These are phyloP conservation scores for Solanum virginianum DNA, from an alignment of 257 asterid species.

Conservation along the genomic window DNA sequence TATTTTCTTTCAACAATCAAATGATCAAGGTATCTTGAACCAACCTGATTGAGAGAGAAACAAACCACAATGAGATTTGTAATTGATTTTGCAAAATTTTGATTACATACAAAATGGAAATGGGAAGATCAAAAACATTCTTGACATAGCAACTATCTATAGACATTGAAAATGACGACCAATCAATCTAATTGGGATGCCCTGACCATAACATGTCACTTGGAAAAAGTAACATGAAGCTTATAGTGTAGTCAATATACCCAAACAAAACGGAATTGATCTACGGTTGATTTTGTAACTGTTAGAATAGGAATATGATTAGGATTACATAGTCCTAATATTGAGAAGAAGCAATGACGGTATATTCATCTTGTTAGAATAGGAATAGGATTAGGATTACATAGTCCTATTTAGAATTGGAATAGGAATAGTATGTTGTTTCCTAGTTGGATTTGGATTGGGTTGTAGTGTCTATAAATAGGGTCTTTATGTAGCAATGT, in stretches of 20 bases:
- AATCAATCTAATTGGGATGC: slow-evolving; percentile 1
- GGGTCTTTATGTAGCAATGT: too few species aligned
- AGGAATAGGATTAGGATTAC: too few species aligned
- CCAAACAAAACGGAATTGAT: not conserved
- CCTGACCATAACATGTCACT: not conserved
- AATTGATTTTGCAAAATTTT: not conserved
- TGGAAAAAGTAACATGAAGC: not conserved
- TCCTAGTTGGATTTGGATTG: too few species aligned
- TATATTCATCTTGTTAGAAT: too few species aligned
- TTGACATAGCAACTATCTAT: not conserved
- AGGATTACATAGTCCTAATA: too few species aligned
- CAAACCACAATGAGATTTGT: not conserved
- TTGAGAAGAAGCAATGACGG: too few species aligned
- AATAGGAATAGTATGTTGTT: too few species aligned
- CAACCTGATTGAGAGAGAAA: slow-evolving; percentile 44
- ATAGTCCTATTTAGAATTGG: too few species aligned
- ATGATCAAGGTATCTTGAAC: slow-evolving; percentile 90
- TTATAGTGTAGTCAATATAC: not conserved
- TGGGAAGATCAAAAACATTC: not conserved
- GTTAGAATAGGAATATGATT: not conserved
- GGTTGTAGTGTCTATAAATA: too few species aligned
- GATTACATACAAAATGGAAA: not conserved
- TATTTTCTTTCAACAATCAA: slow-evolving; percentile 89
- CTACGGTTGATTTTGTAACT: not conserved
- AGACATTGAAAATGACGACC: not conserved